phyloP scores from a whole-genome alignment of 768 basidiomycete species.

The Wakefieldia striispora region DNA sequence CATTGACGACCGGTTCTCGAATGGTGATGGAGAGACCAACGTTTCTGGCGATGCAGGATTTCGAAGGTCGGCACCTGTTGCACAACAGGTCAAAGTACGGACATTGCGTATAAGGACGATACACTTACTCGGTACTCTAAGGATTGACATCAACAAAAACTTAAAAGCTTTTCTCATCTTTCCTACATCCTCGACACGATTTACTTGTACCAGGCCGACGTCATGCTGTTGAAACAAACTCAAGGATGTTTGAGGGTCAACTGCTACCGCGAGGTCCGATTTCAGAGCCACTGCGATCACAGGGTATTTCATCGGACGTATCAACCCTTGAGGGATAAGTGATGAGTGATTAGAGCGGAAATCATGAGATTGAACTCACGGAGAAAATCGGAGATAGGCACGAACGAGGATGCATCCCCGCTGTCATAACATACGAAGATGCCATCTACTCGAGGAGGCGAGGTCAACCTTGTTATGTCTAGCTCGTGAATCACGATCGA shows the following conservation, averaged over 20 bases:
- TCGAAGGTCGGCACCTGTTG: slow-evolving; percentile 44
- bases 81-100: slow-evolving; percentile 17
- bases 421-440: slow-evolving; percentile 87
- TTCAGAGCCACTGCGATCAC: slow-evolving; percentile 86
- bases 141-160: slow-evolving; percentile 67
- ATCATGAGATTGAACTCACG: slow-evolving; percentile 47
- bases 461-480: slow-evolving; percentile 53
- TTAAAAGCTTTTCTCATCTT: slow-evolving; percentile 76
- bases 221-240: slow-evolving; percentile 59
- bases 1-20: slow-evolving; percentile 49
- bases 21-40: slow-evolving; percentile 48
- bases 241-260: slow-evolving; percentile 56
- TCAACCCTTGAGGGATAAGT: slow-evolving; percentile 45
- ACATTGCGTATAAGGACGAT: not conserved
- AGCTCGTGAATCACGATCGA: slow-evolving; percentile 55
- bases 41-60: slow-evolving; percentile 75
- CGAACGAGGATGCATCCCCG: slow-evolving; percentile 57
- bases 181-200: slow-evolving; percentile 51
- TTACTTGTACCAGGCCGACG: slow-evolving; percentile 77
- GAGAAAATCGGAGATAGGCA: slow-evolving; percentile 63
- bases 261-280: slow-evolving; percentile 59
- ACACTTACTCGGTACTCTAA: slow-evolving; percentile 43
- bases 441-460: slow-evolving; percentile 65
- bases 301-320: slow-evolving; percentile 55
- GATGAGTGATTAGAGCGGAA: slow-evolving; percentile 9